A percentile compares a stretch with the other conserved stretches of the same genome.
phyloP scores from a whole-genome alignment of 495 filamentous ascomycete genomes.

The Daldinia grandis region DNA sequence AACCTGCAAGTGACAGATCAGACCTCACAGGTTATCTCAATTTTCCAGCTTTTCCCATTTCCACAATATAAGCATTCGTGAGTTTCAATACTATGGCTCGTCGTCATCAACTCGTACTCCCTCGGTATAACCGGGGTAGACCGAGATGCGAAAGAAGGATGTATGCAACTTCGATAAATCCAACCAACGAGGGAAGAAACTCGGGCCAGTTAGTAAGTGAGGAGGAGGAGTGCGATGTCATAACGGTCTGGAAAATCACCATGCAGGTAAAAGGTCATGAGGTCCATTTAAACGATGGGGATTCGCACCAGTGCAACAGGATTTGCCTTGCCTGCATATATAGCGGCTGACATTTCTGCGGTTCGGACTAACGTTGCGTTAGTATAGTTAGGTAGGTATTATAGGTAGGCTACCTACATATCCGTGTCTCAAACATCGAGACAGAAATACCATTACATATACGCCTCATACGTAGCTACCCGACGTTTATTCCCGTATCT shows the following conservation, averaged over 20 bases:
- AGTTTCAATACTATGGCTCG: conserved; percentile 1
- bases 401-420: conserved; percentile 3
- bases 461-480: conserved; percentile 8
- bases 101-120: neutral
- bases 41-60: conserved; percentile 4
- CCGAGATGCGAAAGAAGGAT: neutral
- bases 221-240: conserved; percentile 6
- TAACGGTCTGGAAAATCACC: conserved; percentile 6
- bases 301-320: conserved; percentile 24
- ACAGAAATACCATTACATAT: neutral
- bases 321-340: conserved; percentile 30
- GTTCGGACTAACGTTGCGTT: conserved; percentile 30
- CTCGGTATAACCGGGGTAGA: neutral
- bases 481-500: neutral
- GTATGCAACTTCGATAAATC: conserved; percentile 5
- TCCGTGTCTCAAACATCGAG: conserved; percentile 4
- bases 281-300: conserved; percentile 24
- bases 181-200: neutral
- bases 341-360: conserved; percentile 19
- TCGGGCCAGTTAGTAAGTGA: conserved; percentile 14
- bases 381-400: conserved; percentile 16
- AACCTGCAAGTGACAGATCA: conserved; percentile 34
- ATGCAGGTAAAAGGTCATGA: conserved; percentile 36
- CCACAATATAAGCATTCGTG: conserved; percentile 8
- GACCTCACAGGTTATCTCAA: conserved; percentile 11